Evolutionary conservation across 202 grass and related monocot species (phyloP).

Genomic region (Panicum virgatum): DNA sequence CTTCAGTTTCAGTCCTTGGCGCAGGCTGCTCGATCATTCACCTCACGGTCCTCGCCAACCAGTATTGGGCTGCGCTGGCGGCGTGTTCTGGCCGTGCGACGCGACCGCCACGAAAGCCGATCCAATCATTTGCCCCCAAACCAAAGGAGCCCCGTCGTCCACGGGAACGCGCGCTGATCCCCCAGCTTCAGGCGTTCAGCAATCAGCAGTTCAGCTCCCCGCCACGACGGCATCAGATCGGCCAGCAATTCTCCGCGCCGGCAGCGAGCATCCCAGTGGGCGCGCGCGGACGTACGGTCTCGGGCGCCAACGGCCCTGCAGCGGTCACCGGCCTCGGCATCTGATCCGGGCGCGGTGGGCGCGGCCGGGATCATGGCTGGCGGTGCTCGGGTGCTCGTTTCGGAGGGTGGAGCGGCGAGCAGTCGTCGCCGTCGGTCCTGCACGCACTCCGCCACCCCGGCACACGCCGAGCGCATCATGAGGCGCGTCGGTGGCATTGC

Average conservation of each 20-base stretch:
- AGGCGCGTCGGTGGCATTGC: constrained; percentile 4
- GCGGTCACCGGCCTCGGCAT: not conserved
- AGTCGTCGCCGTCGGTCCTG: not conserved
- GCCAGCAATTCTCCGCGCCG: not conserved
- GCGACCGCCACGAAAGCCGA: not conserved
- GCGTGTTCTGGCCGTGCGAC: not conserved
- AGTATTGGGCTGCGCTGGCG: constrained; percentile 39
- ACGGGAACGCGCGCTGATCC: not conserved
- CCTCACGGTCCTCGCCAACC: not conserved
- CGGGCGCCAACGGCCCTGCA: not conserved
- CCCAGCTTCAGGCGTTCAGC: no score
- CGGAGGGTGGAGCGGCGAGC: not conserved
- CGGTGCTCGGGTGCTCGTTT: not conserved
- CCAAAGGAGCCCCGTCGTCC: not conserved
- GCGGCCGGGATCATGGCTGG: not conserved
- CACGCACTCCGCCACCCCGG: no score
- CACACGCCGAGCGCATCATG: not conserved
- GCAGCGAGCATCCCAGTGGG: not conserved
- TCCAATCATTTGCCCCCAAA: constrained; percentile 11
- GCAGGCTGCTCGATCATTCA: not conserved
- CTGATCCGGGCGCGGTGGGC: not conserved
- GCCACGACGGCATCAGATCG: not conserved
- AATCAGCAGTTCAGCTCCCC: constrained; percentile 7
- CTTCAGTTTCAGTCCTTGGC: not conserved
- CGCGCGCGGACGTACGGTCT: not conserved